These are phyloP conservation scores for Geotrichum reessii DNA, from an alignment of 1,139 yeast species.

Conservation along the genomic window DNA sequence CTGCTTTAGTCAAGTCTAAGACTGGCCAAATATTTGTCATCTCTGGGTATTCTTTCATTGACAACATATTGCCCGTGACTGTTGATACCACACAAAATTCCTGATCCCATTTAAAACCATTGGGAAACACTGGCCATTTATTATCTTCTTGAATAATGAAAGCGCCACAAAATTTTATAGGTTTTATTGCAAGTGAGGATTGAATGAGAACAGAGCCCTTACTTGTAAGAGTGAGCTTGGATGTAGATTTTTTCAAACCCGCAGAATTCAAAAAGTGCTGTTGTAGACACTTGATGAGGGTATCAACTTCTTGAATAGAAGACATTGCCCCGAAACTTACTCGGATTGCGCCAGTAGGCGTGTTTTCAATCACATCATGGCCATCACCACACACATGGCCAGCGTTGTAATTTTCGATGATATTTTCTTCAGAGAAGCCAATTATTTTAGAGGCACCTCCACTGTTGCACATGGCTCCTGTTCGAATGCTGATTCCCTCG, in stretches of 20 bases:
- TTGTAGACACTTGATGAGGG: slow-evolving; percentile 27
- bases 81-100: slow-evolving; percentile 37
- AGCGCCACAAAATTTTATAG: slow-evolving; percentile 42
- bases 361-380: slow-evolving; percentile 36
- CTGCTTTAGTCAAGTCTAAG: slow-evolving; percentile 22
- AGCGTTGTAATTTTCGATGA: slow-evolving; percentile 28
- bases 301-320: slow-evolving; percentile 33
- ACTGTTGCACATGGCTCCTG: slow-evolving; percentile 42
- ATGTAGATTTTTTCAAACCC: neutral
- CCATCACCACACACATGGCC: slow-evolving; percentile 44
- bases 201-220: slow-evolving; percentile 20
- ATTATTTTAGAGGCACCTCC: slow-evolving; percentile 36
- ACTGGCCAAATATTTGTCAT: slow-evolving; percentile 37
- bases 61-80: slow-evolving; percentile 28
- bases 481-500: slow-evolving; percentile 35
- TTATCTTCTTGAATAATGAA: slow-evolving; percentile 27
- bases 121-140: slow-evolving; percentile 31
- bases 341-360: slow-evolving; percentile 41
- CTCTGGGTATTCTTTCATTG: slow-evolving; percentile 33
- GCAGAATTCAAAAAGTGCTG: slow-evolving; percentile 24
- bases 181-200: too few species aligned
- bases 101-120: slow-evolving; percentile 39
- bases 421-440: slow-evolving; percentile 30
- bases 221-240: neutral
- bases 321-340: slow-evolving; percentile 42